Percentiles rank a stretch among this genome's conserved stretches.
Evolutionary conservation across 2,329 filamentous ascomycete genomes (phyloP).

Genomic region (Diaporthe vaccinii): DNA sequence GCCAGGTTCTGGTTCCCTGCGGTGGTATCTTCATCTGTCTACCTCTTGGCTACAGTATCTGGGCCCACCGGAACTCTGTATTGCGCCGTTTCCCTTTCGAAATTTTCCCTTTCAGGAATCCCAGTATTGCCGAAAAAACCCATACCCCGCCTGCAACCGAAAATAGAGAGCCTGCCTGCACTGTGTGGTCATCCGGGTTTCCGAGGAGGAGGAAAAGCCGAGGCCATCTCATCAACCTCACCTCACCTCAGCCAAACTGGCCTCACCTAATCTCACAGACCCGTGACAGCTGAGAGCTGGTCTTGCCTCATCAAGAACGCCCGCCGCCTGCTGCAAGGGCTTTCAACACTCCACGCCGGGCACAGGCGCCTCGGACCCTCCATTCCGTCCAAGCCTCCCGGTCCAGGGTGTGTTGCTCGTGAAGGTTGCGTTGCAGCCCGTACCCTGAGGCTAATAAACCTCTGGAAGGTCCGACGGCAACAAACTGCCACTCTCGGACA

Average conservation of each 20-base stretch:
- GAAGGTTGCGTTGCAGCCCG: conserved; percentile 21
- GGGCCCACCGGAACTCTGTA: conserved; percentile 5
- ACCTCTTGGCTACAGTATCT: neutral
- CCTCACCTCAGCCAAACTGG: conserved; percentile 5
- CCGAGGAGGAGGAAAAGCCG: conserved; percentile 1
- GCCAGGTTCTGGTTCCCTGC: neutral
- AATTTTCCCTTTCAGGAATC: conserved; percentile 24
- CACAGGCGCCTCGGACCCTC: conserved; percentile 20
- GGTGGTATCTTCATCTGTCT: neutral
- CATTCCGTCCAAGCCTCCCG: conserved; percentile 15
- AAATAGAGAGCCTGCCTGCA: conserved; percentile 18
- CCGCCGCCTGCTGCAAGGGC: neutral
- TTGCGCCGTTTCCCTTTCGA: conserved; percentile 14
- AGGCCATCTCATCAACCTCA: conserved; percentile 6
- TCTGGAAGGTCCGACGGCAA: conserved; percentile 2
- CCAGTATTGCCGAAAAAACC: conserved; percentile 21
- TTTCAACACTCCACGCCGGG: neutral
- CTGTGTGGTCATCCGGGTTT: conserved; percentile 17
- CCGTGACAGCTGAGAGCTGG: neutral
- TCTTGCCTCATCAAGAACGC: neutral
- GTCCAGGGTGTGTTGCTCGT: neutral
- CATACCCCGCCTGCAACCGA: conserved; percentile 20
- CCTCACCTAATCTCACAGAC: neutral
- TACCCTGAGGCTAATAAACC: conserved; percentile 13
- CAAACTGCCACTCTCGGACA: neutral